A percentile compares a stretch with the other conserved stretches of the same genome.
Evolutionary conservation across 768 basidiomycete species (phyloP).

Genomic region (Cubamyces lactineus): DNA sequence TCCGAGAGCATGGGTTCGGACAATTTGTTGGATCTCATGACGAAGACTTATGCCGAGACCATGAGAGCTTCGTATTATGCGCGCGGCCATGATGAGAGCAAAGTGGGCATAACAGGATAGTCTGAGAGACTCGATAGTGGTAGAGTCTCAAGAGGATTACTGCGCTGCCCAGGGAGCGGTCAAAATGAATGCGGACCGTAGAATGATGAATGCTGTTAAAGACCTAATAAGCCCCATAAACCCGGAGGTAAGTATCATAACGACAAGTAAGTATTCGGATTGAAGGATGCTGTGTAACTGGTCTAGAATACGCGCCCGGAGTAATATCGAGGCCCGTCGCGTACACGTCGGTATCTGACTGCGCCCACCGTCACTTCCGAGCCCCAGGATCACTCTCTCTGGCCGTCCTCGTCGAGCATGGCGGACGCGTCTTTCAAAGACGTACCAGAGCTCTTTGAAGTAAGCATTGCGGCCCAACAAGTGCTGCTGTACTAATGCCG

Average conservation of each 20-base stretch:
- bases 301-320: constrained; percentile 3
- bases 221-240: not conserved
- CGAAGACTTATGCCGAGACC: not conserved
- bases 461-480: constrained; percentile 36
- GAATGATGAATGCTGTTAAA: not conserved
- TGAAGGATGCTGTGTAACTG: constrained; percentile 8
- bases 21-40: constrained; percentile 12
- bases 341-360: constrained; percentile 18
- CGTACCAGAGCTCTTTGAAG: constrained; percentile 96
- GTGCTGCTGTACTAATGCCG: constrained; percentile 14
- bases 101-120: not conserved
- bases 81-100: not conserved
- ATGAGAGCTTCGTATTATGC: not conserved
- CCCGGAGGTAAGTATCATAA: not conserved
- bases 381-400: not conserved
- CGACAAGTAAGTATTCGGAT: not conserved
- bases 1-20: constrained; percentile 7
- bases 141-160: not conserved
- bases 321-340: constrained; percentile 9
- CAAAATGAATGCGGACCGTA: not conserved
- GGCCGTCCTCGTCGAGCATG: constrained; percentile 24
- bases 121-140: not conserved
- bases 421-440: constrained; percentile 85
- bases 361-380: constrained; percentile 2
- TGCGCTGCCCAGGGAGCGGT: not conserved